phyloP scores from a whole-genome alignment of 345 rosid species.

The Pistacia atlantica region DNA sequence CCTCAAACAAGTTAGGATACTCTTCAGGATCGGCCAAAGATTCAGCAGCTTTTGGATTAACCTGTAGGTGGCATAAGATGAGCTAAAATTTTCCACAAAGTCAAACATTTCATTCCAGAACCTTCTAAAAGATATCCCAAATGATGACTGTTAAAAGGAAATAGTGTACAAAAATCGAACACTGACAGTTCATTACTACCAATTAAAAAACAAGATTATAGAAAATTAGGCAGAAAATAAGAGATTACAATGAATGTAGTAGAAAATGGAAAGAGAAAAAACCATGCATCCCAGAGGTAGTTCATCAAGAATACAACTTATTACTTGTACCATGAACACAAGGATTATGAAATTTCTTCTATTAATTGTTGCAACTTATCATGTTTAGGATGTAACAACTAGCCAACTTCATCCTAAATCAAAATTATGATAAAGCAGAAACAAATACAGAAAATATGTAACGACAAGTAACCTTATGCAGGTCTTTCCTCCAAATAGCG shows the following conservation, averaged over 20 bases:
- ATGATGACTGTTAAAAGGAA: background rate
- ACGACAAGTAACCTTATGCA: slow-evolving; percentile 63
- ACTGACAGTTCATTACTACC: background rate
- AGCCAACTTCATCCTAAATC: background rate
- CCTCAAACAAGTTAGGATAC: slow-evolving; percentile 94
- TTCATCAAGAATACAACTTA: background rate
- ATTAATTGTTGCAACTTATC: too few relatives aligned
- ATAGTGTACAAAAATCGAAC: background rate
- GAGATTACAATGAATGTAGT: background rate
- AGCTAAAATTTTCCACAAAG: slow-evolving; percentile 4
- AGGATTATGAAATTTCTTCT: background rate
- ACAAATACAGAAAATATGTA: slow-evolving; percentile 9
- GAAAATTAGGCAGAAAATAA: background rate
- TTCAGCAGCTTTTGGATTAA: slow-evolving; percentile 97
- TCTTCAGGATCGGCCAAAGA: slow-evolving; percentile 98
- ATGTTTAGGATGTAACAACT: background rate
- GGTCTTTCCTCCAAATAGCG: slow-evolving; percentile 96
- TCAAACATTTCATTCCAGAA: background rate
- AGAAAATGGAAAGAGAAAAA: background rate
- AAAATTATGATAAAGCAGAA: background rate
- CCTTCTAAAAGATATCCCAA: background rate
- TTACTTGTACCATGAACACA: background rate
- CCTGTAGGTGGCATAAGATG: slow-evolving; percentile 40
- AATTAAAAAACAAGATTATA: background rate
- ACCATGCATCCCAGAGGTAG: too few relatives aligned